Evolutionary conservation across 2,329 filamentous ascomycete genomes (phyloP), one percentile per base, ranked within the genome.

Genomic region (Acrodontium crateriforme): DNA sequence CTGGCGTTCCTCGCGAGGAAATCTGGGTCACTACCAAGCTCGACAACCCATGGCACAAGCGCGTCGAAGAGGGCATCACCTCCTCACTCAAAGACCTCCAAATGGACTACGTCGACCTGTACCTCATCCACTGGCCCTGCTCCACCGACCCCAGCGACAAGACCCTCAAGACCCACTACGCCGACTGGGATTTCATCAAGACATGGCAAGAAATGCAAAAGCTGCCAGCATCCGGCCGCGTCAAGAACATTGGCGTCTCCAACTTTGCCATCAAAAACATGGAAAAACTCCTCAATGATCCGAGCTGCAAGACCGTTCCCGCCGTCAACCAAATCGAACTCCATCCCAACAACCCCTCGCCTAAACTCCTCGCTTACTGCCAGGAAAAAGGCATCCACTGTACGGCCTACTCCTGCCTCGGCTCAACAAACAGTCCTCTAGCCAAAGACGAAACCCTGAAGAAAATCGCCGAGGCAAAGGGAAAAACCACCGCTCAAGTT

Each of bases 221-320:
- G 63, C 62, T 82, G 25, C 59, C 71, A 14, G 69, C 56, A 8
- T 72, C 69, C 24, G 74, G 75, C 52, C 80, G 82, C 56, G 78
- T 78, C 28, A 69, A 67, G 56, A 82, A 81, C 62, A 83, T 87
- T 50, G 42, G 39, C 17, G 78, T 89, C 32, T 83, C 78, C 55
- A 91, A 91, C 67, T 89, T 91, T 53, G 77, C 67, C 38, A 81
- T 85, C 52, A 71, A 63, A 54, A 80, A 89, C 57, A 62, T 89
- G 19, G 78, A 87, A 65, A 79, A 71, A 54, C 66, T 63, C 33
- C 63, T 89, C 36, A 71, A 67, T 42, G 68, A 78, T 42, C 65
- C 70, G 8, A 64, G 62, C 38, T 70, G 63, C 58, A 74, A 74
- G 59, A 73, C 69, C 32, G 56, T 62, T 8, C 67, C 65, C 9